These are phyloP conservation scores for Linnemannia elongata DNA, from an alignment of 192 early-diverging fungal genomes.

Conservation along the genomic window DNA sequence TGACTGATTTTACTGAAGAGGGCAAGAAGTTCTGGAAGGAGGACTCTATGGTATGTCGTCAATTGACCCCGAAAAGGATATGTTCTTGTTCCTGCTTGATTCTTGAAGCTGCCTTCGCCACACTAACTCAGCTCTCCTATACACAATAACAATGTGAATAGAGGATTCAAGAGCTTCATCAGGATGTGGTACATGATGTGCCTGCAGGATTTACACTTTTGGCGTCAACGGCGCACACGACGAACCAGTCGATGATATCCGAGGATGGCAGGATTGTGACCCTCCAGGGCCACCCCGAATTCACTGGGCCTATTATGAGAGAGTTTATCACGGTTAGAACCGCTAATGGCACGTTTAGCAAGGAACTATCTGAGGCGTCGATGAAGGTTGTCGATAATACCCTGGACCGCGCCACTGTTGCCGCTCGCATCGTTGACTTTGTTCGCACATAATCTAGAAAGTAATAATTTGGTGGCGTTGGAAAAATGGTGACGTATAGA, in stretches of 20 bases:
- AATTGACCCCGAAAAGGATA: background rate
- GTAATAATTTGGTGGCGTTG: background rate
- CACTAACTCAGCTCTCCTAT: constrained; percentile 24
- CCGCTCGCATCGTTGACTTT: constrained; percentile 35
- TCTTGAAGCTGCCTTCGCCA: background rate
- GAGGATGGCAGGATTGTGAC: constrained; percentile 69
- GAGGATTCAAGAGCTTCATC: constrained; percentile 75
- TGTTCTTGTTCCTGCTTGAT: constrained; percentile 8
- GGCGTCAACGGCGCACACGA: constrained; percentile 65
- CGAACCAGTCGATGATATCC: constrained; percentile 73
- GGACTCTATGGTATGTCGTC: constrained; percentile 12
- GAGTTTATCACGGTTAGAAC: constrained; percentile 54
- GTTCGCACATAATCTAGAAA: too few species aligned
- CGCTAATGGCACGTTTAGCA: constrained; percentile 45
- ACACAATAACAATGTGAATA: constrained; percentile 39
- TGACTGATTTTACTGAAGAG: constrained; percentile 48
- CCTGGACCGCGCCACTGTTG: constrained; percentile 29
- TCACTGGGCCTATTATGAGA: constrained; percentile 57
- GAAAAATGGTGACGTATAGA: background rate
- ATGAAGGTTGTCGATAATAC: constrained; percentile 33
- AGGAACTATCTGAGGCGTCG: constrained; percentile 38
- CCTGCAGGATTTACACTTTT: constrained; percentile 74
- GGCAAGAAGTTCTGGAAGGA: constrained; percentile 56
- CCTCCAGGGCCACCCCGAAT: constrained; percentile 83
- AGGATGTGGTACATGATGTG: constrained; percentile 73